Evolutionary conservation across 495 filamentous ascomycete species (phyloP), one percentile per base, ranked within the genome.

Genomic region (Aspergillus cristatus): DNA sequence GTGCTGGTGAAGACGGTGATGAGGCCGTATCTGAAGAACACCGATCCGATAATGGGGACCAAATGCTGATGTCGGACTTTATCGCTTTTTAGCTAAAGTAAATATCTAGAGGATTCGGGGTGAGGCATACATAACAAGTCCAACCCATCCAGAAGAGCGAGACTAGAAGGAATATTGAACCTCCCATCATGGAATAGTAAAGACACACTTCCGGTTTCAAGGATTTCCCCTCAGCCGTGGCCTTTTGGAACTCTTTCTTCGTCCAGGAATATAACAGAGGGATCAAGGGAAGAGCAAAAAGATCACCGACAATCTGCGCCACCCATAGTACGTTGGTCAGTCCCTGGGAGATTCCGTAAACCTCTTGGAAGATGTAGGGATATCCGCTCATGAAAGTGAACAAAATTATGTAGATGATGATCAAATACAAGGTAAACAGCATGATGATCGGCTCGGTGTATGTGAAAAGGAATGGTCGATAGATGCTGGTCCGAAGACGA

Each of bases 331-430:
- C 45, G 12, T 68, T 71, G 0, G 71, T 76, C 10, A 70, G 41
- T 3, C 68, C 67, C 14, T 67, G 35, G 0, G 57, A 62, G 24
- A 75, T 58, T 12, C 62, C 61, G 40, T 82, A 71, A 1, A 67
- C 71, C 2, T 74, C 58, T 12, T 52, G 51, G 47, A 79, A 84
- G 42, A 83, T 68, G 46, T 67, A 75, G 2, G 63, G 62, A 49
- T 78, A 83, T 3, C 75, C 77, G 22, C 70, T 63, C 10, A 79
- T 53, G 48, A 80, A 80, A 4, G 72, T 71, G 51, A 81, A 82
- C 0, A 81, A 63, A 7, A 82, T 59, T 36, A 76, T 68, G 41
- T 80, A 82, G 22, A 82, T 56, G 2, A 80, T 47, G 0, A 70
- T 67, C 14, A 81, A 51, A 46, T 80, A 82, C 0, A 74, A 43